Evolutionary conservation across 2,329 filamentous ascomycete species (phyloP).

Genomic region (Diaporthe caulivora): DNA sequence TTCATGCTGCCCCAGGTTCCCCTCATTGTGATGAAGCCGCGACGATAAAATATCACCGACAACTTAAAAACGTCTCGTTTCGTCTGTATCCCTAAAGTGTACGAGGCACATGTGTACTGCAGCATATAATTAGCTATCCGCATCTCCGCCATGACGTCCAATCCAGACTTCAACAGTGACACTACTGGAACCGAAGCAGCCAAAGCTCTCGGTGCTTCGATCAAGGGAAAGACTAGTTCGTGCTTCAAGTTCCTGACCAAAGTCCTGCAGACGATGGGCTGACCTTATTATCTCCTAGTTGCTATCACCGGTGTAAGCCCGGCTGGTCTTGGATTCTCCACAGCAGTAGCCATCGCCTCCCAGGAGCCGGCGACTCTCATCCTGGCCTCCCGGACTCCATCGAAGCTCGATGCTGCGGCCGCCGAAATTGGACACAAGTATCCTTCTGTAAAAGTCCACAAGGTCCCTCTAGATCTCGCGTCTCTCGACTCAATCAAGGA

Average conservation of each 20-base stretch:
- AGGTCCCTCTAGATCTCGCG: slow-evolving; percentile 52
- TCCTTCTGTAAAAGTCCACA: slow-evolving; percentile 51
- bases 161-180: slow-evolving; percentile 49
- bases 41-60: not conserved
- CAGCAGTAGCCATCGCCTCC: slow-evolving; percentile 57
- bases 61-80: not conserved
- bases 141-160: slow-evolving; percentile 47
- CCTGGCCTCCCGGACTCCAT: slow-evolving; percentile 58
- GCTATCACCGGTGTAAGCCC: slow-evolving; percentile 58
- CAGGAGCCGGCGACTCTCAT: slow-evolving; percentile 57
- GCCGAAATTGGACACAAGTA: slow-evolving; percentile 51
- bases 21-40: not conserved
- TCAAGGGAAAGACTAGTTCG: slow-evolving; percentile 48
- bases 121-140: not conserved
- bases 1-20: slow-evolving; percentile 4
- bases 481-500: slow-evolving; percentile 52
- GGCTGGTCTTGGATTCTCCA: slow-evolving; percentile 55
- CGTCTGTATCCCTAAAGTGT: not conserved
- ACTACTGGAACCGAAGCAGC: slow-evolving; percentile 53
- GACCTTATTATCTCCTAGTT: slow-evolving; percentile 45
- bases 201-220: slow-evolving; percentile 44
- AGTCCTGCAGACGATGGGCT: not conserved
- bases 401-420: slow-evolving; percentile 56
- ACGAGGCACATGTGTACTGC: no score
- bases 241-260: not conserved